A percentile compares a stretch with the other conserved stretches of the same genome.
Evolutionary conservation across 257 asterid genomes (phyloP).

Genomic region (Solanum pennellii): DNA sequence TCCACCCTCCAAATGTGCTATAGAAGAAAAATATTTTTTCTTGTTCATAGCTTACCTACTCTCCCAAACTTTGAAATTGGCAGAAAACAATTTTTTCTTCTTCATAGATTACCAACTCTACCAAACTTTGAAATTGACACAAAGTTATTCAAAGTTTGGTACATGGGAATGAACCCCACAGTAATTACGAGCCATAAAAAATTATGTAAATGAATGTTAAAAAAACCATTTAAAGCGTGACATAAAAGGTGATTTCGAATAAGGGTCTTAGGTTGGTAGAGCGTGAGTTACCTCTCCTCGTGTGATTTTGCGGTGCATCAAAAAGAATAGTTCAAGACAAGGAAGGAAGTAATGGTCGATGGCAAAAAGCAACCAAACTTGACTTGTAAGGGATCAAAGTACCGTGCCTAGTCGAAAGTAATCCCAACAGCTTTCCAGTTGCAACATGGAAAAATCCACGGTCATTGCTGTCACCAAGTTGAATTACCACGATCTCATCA

Average conservation of each 20-base stretch:
- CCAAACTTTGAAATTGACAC: too few relatives aligned
- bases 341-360: background rate
- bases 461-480: fast-evolving
- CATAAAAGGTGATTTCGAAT: background rate
- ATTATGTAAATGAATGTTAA: too few relatives aligned
- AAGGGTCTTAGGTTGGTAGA: background rate
- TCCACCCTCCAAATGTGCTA: too few relatives aligned
- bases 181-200: too few relatives aligned
- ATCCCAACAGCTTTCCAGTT: background rate
- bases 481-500: background rate
- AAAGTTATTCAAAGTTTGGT: too few relatives aligned
- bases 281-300: background rate
- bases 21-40: too few relatives aligned
- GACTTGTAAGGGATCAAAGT: background rate
- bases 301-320: background rate
- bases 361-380: background rate
- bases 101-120: too few relatives aligned
- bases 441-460: background rate
- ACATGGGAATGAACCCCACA: too few relatives aligned
- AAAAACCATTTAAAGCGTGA: too few relatives aligned
- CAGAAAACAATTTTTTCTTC: too few relatives aligned
- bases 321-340: background rate
- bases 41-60: too few relatives aligned
- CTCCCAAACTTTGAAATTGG: too few relatives aligned
- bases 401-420: background rate